Evolutionary conservation across 2,329 filamentous ascomycete species (phyloP).

Genomic region (Fusarium concolor): DNA sequence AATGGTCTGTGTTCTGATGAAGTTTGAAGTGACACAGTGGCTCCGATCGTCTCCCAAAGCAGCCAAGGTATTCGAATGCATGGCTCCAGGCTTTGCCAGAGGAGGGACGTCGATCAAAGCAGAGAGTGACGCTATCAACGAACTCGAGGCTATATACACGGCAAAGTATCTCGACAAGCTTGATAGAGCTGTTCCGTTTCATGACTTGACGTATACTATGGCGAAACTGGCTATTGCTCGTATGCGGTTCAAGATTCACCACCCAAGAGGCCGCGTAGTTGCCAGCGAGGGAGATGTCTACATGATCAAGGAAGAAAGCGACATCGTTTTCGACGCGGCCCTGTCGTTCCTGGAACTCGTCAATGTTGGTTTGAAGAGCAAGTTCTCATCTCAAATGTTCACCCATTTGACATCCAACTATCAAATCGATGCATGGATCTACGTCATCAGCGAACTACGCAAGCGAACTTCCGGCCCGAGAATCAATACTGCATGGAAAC

Average conservation of each 20-base stretch:
- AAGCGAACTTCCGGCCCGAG: slow-evolving; percentile 21
- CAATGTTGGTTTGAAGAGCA: slow-evolving; percentile 37
- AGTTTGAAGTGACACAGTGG: slow-evolving; percentile 48
- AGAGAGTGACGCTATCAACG: slow-evolving; percentile 42
- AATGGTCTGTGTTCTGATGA: slow-evolving; percentile 59
- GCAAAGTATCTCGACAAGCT: slow-evolving; percentile 37
- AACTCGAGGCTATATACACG: slow-evolving; percentile 44
- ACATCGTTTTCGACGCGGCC: slow-evolving; percentile 43
- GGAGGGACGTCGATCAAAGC: slow-evolving; percentile 15
- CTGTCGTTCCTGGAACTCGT: slow-evolving; percentile 43
- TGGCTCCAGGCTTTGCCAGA: slow-evolving; percentile 10
- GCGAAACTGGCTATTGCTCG: slow-evolving; percentile 42
- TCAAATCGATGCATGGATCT: slow-evolving; percentile 50
- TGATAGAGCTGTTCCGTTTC: slow-evolving; percentile 48
- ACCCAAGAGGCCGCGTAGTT: slow-evolving; percentile 39
- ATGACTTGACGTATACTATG: slow-evolving; percentile 41
- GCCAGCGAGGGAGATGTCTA: slow-evolving; percentile 3
- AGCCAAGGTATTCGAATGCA: slow-evolving; percentile 33
- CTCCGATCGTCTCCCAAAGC: slow-evolving; percentile 40
- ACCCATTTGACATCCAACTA: slow-evolving; percentile 44
- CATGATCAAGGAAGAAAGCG: slow-evolving; percentile 37
- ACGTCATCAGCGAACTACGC: slow-evolving; percentile 48
- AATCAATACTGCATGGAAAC: slow-evolving; percentile 44
- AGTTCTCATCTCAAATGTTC: slow-evolving; percentile 47
- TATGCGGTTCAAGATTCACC: slow-evolving; percentile 48